These are phyloP conservation scores for Anacardium occidentale DNA, from an alignment of 345 rosid genomes.

Conservation along the genomic window DNA sequence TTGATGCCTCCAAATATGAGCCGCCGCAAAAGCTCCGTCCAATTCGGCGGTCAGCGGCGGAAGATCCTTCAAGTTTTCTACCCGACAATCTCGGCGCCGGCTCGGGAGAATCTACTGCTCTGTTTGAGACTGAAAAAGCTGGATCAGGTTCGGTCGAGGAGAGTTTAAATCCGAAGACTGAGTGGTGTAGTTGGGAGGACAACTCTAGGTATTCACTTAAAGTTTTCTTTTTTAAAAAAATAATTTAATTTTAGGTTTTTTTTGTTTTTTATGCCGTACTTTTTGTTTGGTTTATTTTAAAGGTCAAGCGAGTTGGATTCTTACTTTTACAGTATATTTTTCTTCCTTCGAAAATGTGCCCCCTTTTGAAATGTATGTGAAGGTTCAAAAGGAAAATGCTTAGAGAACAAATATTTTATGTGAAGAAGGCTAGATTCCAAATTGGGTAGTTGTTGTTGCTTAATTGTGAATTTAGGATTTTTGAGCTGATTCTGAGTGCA, in stretches of 20 bases:
- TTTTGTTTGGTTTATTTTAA: neutral
- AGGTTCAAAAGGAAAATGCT: neutral
- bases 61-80: neutral
- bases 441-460: neutral
- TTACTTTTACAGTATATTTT: neutral
- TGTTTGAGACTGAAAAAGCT: neutral
- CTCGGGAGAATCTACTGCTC: neutral
- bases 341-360: neutral
- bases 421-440: neutral
- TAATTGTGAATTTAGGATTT: neutral
- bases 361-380: neutral
- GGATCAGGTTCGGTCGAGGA: neutral
- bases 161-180: neutral
- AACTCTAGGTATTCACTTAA: conserved; percentile 6
- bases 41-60: conserved; percentile 15
- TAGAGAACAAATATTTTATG: neutral
- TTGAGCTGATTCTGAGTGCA: neutral
- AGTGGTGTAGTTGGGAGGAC: conserved; percentile 7
- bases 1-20: neutral
- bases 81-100: neutral
- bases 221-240: neutral
- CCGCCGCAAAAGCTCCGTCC: conserved; percentile 23
- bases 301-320: neutral
- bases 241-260: neutral
- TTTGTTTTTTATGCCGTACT: neutral